Percentiles rank a stretch among this genome's conserved stretches.
Conservation (phyloP, 179 eudicot genomes). For the Monotropa hypopitys region DNA sequence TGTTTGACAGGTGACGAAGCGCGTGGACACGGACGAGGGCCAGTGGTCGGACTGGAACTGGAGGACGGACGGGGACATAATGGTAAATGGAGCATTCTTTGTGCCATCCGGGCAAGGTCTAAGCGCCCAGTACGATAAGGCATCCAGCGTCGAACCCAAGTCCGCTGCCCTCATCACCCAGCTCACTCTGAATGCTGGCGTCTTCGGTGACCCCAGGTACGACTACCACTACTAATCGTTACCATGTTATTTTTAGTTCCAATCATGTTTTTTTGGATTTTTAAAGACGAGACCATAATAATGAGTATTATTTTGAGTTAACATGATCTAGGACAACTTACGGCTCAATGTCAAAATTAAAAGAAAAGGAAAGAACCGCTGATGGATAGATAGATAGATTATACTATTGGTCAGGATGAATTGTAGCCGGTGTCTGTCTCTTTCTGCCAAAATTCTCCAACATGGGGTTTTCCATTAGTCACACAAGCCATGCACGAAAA, state of each 20-base stretch:
- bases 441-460: neutral
- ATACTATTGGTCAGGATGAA: no score
- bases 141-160: slow-evolving; percentile 78
- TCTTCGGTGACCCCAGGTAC: slow-evolving; percentile 67
- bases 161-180: slow-evolving; percentile 48
- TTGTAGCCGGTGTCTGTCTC: neutral
- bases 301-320: no score
- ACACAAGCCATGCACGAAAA: neutral
- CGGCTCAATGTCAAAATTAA: no score
- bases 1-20: slow-evolving; percentile 55
- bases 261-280: no score
- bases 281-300: no score
- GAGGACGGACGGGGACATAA: slow-evolving; percentile 83
- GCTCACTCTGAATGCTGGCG: slow-evolving; percentile 60
- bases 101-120: slow-evolving; percentile 70
- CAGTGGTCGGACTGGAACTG: slow-evolving; percentile 91
- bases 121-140: slow-evolving; percentile 70
- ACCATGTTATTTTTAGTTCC: no score
- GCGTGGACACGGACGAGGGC: slow-evolving; percentile 45
- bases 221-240: no score
- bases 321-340: no score
- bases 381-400: no score
- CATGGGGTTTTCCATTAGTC: neutral
- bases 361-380: no score
- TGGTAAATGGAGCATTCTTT: slow-evolving; percentile 83